Evolutionary conservation across 2,329 filamentous ascomycete species (phyloP).

Genomic region (Alternaria postmessia): DNA sequence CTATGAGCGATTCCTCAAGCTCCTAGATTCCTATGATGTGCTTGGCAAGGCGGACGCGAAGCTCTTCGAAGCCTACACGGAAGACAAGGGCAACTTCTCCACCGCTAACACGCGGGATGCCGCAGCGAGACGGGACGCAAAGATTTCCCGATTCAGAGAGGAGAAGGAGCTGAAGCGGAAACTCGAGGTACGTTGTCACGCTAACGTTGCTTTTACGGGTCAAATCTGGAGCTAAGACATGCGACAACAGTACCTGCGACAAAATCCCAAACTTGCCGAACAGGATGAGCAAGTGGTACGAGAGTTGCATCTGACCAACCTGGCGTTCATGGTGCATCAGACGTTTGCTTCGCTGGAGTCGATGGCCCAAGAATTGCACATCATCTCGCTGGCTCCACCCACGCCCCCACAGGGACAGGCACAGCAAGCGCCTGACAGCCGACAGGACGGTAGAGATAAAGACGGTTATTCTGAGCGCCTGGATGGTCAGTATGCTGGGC

Average conservation of each 20-base stretch:
- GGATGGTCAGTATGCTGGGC: conserved; percentile 62
- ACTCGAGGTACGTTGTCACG: conserved; percentile 67
- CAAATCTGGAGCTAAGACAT: conserved; percentile 30
- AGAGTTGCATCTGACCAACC: conserved; percentile 77
- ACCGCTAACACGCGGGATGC: conserved; percentile 73
- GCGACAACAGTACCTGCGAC: conserved; percentile 61
- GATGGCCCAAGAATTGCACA: conserved; percentile 81
- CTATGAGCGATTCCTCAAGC: conserved; percentile 81
- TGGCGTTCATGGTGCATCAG: conserved; percentile 77
- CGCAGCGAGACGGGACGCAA: conserved; percentile 76
- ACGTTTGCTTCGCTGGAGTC: conserved; percentile 89
- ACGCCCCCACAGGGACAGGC: conserved; percentile 53
- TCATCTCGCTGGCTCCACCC: conserved; percentile 77
- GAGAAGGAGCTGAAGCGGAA: conserved; percentile 87
- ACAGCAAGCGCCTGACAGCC: conserved; percentile 52
- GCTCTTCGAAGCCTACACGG: conserved; percentile 75
- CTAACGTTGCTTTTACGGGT: conserved; percentile 14
- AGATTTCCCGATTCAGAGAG: conserved; percentile 83
- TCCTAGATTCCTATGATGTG: conserved; percentile 80
- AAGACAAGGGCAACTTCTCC: conserved; percentile 76
- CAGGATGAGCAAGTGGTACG: conserved; percentile 87
- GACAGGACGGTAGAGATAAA: conserved; percentile 57
- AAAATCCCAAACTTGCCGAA: conserved; percentile 67
- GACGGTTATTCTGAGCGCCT: conserved; percentile 76
- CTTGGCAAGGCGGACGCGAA: conserved; percentile 70